Percentiles rank a stretch among this genome's conserved stretches.
phyloP scores from a whole-genome alignment of 1,284 basidiomycete species.

The Sanghuangporus weigelae region DNA sequence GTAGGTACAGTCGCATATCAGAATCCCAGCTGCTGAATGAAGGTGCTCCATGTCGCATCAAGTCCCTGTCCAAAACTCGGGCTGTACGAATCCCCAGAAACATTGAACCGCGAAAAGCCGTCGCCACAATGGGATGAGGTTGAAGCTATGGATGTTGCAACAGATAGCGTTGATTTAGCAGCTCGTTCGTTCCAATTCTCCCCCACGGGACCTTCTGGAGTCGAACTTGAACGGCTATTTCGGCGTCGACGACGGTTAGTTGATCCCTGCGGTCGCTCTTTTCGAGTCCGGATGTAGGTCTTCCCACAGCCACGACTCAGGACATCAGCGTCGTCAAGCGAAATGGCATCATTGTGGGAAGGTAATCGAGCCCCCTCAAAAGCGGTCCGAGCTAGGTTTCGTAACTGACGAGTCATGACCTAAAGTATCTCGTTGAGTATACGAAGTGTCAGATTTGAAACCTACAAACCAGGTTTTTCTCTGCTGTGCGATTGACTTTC shows the following conservation, averaged over 20 bases:
- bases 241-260: background rate
- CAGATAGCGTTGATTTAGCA: conserved; percentile 3
- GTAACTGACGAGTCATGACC: conserved; percentile 46
- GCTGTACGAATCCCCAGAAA: conserved; percentile 2
- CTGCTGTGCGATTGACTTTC: conserved; percentile 40
- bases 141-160: background rate
- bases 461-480: conserved; percentile 42
- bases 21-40: conserved; percentile 65
- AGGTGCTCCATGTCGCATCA: conserved; percentile 60
- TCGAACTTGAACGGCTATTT: conserved; percentile 1
- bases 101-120: background rate
- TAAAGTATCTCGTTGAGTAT: conserved; percentile 22
- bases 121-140: background rate
- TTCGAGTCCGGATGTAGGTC: conserved; percentile 38
- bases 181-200: background rate
- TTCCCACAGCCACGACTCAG: conserved; percentile 60
- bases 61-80: conserved; percentile 30
- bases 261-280: conserved; percentile 17
- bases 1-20: background rate
- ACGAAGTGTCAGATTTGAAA: background rate
- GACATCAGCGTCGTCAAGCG: conserved; percentile 30
- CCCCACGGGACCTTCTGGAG: background rate
- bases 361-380: conserved; percentile 32
- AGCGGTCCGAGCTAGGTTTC: conserved; percentile 47
- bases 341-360: conserved; percentile 21